phyloP scores from a whole-genome alignment of 116 monocot genomes.

The Thalassia testudinum region DNA sequence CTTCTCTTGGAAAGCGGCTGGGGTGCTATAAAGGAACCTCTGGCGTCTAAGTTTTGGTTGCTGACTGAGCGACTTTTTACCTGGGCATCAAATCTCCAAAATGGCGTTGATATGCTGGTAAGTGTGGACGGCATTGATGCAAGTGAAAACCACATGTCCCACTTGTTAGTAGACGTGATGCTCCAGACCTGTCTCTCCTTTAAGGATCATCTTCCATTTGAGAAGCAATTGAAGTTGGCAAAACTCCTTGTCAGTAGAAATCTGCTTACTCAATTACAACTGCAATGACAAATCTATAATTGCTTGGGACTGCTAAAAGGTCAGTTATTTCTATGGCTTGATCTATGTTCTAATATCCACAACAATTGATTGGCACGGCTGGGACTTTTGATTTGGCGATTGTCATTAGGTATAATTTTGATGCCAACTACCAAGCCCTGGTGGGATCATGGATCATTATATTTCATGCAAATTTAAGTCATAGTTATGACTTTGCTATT shows the following conservation, averaged over 20 bases:
- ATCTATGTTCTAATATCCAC: no score
- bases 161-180: slow-evolving; percentile 30
- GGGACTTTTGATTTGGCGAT: no score
- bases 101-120: background rate
- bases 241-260: slow-evolving; percentile 9
- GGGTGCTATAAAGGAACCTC: slow-evolving; percentile 20
- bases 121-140: slow-evolving; percentile 11
- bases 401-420: no score
- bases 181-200: slow-evolving; percentile 46
- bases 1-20: slow-evolving; percentile 40
- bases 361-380: no score
- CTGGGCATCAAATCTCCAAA: slow-evolving; percentile 15
- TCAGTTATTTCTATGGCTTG: no score
- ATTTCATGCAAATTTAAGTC: no score
- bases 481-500: no score
- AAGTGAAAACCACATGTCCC: slow-evolving; percentile 24
- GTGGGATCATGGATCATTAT: no score
- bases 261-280: no score
- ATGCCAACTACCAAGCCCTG: no score
- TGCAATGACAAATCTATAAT: no score
- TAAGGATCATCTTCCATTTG: slow-evolving; percentile 48
- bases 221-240: slow-evolving; percentile 61
- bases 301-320: no score
- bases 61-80: slow-evolving; percentile 39
- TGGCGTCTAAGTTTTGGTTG: slow-evolving; percentile 35